Evolutionary conservation across 305 asterid genomes (phyloP).

Genomic region (Nicotiana rustica): DNA sequence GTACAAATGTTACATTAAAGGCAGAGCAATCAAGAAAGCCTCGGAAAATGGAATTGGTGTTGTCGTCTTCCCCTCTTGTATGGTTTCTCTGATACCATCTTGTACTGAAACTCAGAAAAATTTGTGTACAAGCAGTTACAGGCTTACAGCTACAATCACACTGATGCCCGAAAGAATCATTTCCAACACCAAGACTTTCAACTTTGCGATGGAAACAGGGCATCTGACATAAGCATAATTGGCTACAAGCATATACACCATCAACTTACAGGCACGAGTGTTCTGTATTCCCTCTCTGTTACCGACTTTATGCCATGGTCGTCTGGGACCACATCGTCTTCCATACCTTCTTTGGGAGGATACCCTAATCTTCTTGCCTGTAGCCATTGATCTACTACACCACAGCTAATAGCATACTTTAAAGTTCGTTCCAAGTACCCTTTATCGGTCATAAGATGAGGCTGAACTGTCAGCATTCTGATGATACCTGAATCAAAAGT

Average conservation of each 20-base stretch:
- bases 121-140: slow-evolving; percentile 13
- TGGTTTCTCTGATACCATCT: not conserved
- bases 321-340: slow-evolving; percentile 65
- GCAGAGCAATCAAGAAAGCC: slow-evolving; percentile 9
- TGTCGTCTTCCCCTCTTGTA: not conserved
- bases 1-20: slow-evolving; percentile 7
- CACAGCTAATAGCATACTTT: slow-evolving; percentile 86
- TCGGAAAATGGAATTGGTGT: not conserved
- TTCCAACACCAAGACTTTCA: slow-evolving; percentile 30
- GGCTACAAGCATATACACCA: slow-evolving; percentile 37
- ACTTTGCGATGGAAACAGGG: slow-evolving; percentile 2
- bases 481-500: slow-evolving; percentile 62
- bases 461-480: slow-evolving; percentile 81
- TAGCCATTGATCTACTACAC: slow-evolving; percentile 86
- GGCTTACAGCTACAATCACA: not conserved
- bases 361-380: slow-evolving; percentile 71
- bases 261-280: slow-evolving; percentile 59
- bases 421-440: slow-evolving; percentile 70
- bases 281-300: slow-evolving; percentile 83
- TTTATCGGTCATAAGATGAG: slow-evolving; percentile 73
- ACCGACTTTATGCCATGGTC: slow-evolving; percentile 73
- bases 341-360: slow-evolving; percentile 95
- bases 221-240: slow-evolving; percentile 22
- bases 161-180: slow-evolving; percentile 27
- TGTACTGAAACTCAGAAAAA: not conserved